phyloP scores from a whole-genome alignment of 2,329 filamentous ascomycete genomes.

The Diplocarpon mali region DNA sequence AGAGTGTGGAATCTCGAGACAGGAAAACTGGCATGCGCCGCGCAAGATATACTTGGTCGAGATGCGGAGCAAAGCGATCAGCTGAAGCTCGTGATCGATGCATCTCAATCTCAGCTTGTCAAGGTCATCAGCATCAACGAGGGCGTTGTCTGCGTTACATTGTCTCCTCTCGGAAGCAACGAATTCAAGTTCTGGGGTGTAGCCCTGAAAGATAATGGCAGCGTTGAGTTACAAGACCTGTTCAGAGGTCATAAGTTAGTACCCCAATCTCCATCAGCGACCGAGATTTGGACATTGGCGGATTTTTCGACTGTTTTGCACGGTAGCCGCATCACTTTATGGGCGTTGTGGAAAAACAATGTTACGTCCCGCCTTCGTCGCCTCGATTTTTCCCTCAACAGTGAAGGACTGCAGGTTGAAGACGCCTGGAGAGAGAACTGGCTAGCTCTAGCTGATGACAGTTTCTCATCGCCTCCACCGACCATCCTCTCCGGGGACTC shows the following conservation, averaged over 20 bases:
- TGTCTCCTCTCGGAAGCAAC: slow-evolving; percentile 76
- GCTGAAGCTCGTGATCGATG: slow-evolving; percentile 64
- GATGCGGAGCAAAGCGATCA: slow-evolving; percentile 55
- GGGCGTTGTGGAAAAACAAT: slow-evolving; percentile 80
- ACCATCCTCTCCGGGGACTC: slow-evolving; percentile 52
- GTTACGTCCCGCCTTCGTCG: slow-evolving; percentile 65
- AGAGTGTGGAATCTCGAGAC: slow-evolving; percentile 82
- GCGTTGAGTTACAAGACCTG: slow-evolving; percentile 57
- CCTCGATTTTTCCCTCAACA: slow-evolving; percentile 52
- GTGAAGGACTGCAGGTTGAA: slow-evolving; percentile 5
- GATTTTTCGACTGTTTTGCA: slow-evolving; percentile 56
- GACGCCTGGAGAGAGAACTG: slow-evolving; percentile 54
- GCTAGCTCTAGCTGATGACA: slow-evolving; percentile 45
- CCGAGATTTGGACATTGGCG: slow-evolving; percentile 68
- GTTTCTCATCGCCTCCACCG: slow-evolving; percentile 39
- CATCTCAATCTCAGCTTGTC: slow-evolving; percentile 66
- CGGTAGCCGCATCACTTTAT: slow-evolving; percentile 47
- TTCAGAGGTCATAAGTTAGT: slow-evolving; percentile 59
- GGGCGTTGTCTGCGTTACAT: slow-evolving; percentile 57
- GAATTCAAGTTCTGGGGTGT: slow-evolving; percentile 90
- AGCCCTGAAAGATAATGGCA: slow-evolving; percentile 50
- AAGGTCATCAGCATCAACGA: slow-evolving; percentile 53
- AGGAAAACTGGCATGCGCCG: slow-evolving; percentile 64
- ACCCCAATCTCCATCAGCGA: slow-evolving; percentile 51
- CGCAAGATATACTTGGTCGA: slow-evolving; percentile 66